These are phyloP conservation scores for Yamadazyma atmosphaerica DNA, from an alignment of 1,139 yeast species.

Conservation along the genomic window DNA sequence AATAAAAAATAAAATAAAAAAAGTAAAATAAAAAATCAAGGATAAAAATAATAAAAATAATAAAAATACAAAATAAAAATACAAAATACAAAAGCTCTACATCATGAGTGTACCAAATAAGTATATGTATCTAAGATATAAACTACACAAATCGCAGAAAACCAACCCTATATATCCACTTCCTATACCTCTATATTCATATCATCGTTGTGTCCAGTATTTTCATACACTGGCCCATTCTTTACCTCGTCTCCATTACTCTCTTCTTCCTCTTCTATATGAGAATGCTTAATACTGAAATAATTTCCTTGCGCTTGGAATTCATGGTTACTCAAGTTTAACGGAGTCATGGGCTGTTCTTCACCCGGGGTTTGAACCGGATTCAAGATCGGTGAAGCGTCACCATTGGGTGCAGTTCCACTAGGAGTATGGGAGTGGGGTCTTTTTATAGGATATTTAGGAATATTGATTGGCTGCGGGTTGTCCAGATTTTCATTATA, in stretches of 20 bases:
- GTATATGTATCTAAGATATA: too few species aligned
- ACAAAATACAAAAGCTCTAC: too few species aligned
- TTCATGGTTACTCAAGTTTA: conserved; percentile 27
- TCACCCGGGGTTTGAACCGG: conserved; percentile 49
- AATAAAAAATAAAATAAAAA: too few species aligned
- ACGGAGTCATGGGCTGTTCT: conserved; percentile 50
- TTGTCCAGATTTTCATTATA: background rate
- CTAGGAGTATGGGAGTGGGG: too few species aligned
- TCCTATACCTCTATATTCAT: background rate
- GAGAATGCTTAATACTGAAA: conserved; percentile 11
- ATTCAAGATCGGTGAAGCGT: conserved; percentile 35
- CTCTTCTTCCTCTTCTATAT: conserved; percentile 16
- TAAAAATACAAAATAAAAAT: too few species aligned
- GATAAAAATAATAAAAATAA: too few species aligned
- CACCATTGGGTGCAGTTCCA: conserved; percentile 19
- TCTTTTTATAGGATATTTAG: background rate
- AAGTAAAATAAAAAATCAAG: too few species aligned
- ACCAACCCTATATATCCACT: background rate
- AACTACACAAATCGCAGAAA: too few species aligned
- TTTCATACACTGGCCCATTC: too few species aligned
- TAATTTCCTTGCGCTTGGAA: conserved; percentile 12
- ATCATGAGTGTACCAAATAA: too few species aligned
- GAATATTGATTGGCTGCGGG: conserved; percentile 8
- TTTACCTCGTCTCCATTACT: background rate
- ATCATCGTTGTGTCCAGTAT: too few species aligned